These are phyloP conservation scores for Aspergillus saccharolyticus DNA, from an alignment of 495 filamentous ascomycete species.

Conservation along the genomic window DNA sequence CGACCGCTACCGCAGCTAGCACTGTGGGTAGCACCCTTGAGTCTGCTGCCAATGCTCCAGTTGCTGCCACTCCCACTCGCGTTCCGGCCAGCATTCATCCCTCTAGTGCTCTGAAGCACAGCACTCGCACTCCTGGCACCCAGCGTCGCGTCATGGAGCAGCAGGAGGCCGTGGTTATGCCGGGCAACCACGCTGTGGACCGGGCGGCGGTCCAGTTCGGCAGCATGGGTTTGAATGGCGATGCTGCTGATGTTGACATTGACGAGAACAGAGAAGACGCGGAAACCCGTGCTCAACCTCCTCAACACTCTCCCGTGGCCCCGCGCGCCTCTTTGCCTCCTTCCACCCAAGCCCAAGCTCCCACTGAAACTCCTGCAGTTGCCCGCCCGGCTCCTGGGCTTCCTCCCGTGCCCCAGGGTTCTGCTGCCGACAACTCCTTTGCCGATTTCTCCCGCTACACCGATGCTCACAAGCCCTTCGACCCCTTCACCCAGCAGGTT, in stretches of 20 bases:
- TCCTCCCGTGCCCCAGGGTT: slow-evolving; percentile 59
- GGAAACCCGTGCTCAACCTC: slow-evolving; percentile 90
- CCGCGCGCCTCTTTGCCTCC: slow-evolving; percentile 90
- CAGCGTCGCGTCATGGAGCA: slow-evolving; percentile 85
- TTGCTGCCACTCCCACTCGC: slow-evolving; percentile 55
- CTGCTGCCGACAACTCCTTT: slow-evolving; percentile 46
- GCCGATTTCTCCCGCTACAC: slow-evolving; percentile 64
- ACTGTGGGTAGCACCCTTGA: slow-evolving; percentile 82
- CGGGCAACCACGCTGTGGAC: slow-evolving; percentile 94
- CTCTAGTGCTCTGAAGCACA: slow-evolving; percentile 71
- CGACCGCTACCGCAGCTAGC: slow-evolving; percentile 83
- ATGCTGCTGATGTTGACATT: slow-evolving; percentile 68
- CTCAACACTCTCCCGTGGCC: slow-evolving; percentile 88
- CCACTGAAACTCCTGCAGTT: slow-evolving; percentile 54
- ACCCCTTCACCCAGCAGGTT: slow-evolving; percentile 76
- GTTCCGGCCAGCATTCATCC: slow-evolving; percentile 64
- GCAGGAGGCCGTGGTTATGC: slow-evolving; percentile 97
- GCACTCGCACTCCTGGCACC: slow-evolving; percentile 65
- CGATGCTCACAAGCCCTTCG: slow-evolving; percentile 76
- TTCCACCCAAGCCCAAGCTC: slow-evolving; percentile 43
- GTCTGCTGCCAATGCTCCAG: slow-evolving; percentile 47
- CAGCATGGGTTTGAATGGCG: slow-evolving; percentile 84
- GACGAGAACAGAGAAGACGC: slow-evolving; percentile 93
- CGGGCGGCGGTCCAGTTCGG: slow-evolving; percentile 95
- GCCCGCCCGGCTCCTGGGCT: slow-evolving; percentile 65